phyloP scores from a whole-genome alignment of 2,329 filamentous ascomycete species.

The Ascochyta viciae-villosae region DNA sequence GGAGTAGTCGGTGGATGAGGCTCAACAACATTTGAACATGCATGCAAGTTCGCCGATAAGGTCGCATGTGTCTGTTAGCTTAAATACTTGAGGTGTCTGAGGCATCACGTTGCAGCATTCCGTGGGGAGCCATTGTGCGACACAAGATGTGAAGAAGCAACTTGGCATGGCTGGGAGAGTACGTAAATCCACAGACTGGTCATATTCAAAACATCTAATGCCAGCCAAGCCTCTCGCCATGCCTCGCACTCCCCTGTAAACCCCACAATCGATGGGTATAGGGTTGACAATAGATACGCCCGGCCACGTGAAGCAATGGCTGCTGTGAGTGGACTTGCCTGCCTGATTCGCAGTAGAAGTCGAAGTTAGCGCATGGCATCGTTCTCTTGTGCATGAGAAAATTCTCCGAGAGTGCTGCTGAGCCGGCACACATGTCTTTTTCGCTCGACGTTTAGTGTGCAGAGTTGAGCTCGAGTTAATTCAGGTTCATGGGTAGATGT shows the following conservation, averaged over 20 bases:
- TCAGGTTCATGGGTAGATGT: constrained; percentile 1
- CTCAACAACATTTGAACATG: constrained; percentile 13
- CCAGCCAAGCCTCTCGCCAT: background rate
- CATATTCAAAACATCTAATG: constrained; percentile 1
- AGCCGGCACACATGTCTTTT: background rate
- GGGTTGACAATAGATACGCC: background rate
- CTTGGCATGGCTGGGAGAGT: constrained; percentile 8
- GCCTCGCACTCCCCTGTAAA: background rate
- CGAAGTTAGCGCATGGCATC: background rate
- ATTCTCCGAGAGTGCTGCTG: background rate
- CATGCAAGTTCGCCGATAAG: constrained; percentile 15
- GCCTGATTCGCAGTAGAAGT: background rate
- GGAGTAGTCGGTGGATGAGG: constrained; percentile 15
- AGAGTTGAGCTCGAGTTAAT: background rate
- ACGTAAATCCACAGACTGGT: background rate
- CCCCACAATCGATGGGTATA: background rate
- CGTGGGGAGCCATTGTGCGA: constrained; percentile 16
- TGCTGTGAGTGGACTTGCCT: background rate
- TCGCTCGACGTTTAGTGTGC: background rate
- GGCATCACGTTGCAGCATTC: constrained; percentile 1
- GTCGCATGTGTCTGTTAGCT: background rate
- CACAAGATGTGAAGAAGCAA: constrained; percentile 6
- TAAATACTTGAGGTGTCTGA: background rate
- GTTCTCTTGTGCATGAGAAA: background rate
- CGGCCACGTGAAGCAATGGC: background rate